Evolutionary conservation across 257 asterid genomes (phyloP).

Genomic region (Coffea eugenioides): DNA sequence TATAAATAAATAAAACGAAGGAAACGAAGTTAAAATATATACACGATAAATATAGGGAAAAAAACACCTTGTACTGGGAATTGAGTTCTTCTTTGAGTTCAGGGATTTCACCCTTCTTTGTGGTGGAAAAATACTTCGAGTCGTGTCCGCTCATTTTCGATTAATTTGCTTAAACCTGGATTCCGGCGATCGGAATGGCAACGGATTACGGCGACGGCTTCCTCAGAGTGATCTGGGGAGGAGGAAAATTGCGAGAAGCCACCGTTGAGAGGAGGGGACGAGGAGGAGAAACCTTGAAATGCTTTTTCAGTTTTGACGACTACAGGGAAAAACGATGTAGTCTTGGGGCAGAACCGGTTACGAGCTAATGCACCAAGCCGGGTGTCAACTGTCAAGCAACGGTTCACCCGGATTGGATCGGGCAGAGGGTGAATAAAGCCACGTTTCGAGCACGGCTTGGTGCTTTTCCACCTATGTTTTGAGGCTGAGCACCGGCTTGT

Average conservation of each 20-base stretch:
- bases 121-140: constrained; percentile 96
- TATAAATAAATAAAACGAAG: not conserved
- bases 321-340: not conserved
- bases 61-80: constrained; percentile 89
- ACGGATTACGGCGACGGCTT: not conserved
- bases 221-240: not conserved
- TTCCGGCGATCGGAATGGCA: constrained; percentile 3
- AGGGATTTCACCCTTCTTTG: constrained; percentile 99
- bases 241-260: not conserved
- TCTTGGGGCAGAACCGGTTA: not conserved
- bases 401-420: not conserved
- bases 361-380: not conserved
- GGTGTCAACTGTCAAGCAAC: not conserved
- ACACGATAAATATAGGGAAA: not conserved
- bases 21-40: not conserved
- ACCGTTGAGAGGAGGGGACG: not conserved
- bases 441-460: too few species aligned
- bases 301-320: not conserved
- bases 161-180: not conserved
- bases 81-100: constrained; percentile 99
- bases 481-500: too few species aligned
- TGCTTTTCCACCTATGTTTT: too few species aligned
- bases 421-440: not conserved
- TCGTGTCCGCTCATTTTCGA: constrained; percentile 93
- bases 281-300: not conserved